Percentiles rank a stretch among this genome's conserved stretches.
Conservation (phyloP, 176 grass and related monocot genomes). For the Areca catechu region DNA sequence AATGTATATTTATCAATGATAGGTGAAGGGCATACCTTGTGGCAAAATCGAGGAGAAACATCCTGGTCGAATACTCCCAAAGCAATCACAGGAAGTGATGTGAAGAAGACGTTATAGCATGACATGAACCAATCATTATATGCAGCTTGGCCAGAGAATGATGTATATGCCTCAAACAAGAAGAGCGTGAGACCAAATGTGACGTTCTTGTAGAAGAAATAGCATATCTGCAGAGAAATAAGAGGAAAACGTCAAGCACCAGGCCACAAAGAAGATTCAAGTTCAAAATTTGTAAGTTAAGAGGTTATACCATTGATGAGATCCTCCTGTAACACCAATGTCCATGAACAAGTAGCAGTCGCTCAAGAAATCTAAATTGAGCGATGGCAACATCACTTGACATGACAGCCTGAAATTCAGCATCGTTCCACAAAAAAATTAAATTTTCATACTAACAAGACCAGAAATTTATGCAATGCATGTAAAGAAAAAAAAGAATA, state of each 20-base stretch:
- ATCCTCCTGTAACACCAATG: constrained; percentile 98
- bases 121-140: constrained; percentile 80
- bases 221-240: constrained; percentile 58
- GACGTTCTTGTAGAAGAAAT: constrained; percentile 98
- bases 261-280: background rate
- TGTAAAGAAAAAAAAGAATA: no score
- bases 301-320: constrained; percentile 52
- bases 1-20: no score
- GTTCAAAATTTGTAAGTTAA: no score
- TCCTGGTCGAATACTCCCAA: constrained; percentile 89
- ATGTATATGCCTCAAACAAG: constrained; percentile 54
- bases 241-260: background rate
- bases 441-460: no score
- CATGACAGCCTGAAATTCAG: constrained; percentile 72
- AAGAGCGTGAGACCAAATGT: constrained; percentile 79
- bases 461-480: no score
- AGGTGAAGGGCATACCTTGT: constrained; percentile 35
- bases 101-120: constrained; percentile 63
- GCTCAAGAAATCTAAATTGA: constrained; percentile 81
- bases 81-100: constrained; percentile 70
- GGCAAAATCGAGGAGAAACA: constrained; percentile 67
- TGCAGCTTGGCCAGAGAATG: constrained; percentile 48
- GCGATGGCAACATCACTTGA: constrained; percentile 88
- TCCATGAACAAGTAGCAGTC: constrained; percentile 80
- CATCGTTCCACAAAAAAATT: no score